A percentile compares a stretch with the other conserved stretches of the same genome.
Evolutionary conservation across 768 basidiomycete genomes (phyloP).

Genomic region (Exidia glandulosa): DNA sequence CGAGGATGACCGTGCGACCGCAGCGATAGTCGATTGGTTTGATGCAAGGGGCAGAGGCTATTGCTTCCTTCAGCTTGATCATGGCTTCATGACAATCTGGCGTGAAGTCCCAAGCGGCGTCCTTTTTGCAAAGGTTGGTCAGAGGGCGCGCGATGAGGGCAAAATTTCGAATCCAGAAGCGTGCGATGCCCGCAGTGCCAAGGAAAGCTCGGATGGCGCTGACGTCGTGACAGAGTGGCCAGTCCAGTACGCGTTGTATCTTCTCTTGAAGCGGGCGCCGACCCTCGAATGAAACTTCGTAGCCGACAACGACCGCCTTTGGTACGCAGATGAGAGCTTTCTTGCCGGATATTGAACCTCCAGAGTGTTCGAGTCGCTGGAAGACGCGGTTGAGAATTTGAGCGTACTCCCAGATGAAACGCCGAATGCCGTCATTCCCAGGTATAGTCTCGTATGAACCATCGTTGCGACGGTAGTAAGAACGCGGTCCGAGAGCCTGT

Average conservation of each 20-base stretch:
- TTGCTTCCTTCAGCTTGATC: slow-evolving; percentile 16
- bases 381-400: slow-evolving; percentile 25
- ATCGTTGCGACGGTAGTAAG: slow-evolving; percentile 15
- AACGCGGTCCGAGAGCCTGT: slow-evolving; percentile 21
- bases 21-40: slow-evolving; percentile 23
- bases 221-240: slow-evolving; percentile 9
- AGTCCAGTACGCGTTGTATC: slow-evolving; percentile 14
- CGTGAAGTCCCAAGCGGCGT: slow-evolving; percentile 21
- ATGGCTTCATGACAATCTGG: slow-evolving; percentile 17
- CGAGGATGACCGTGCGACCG: slow-evolving; percentile 9
- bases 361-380: slow-evolving; percentile 25
- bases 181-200: slow-evolving; percentile 12
- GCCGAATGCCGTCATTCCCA: slow-evolving; percentile 23
- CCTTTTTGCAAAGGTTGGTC: slow-evolving; percentile 11
- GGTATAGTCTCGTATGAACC: slow-evolving; percentile 25
- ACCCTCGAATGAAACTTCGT: slow-evolving; percentile 26
- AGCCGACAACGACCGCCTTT: slow-evolving; percentile 23
- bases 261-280: slow-evolving; percentile 16
- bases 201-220: slow-evolving; percentile 17
- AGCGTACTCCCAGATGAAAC: slow-evolving; percentile 31
- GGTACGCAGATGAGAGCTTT: slow-evolving; percentile 23
- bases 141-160: slow-evolving; percentile 10
- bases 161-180: slow-evolving; percentile 15
- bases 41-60: slow-evolving; percentile 18
- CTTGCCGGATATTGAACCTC: slow-evolving; percentile 26